These are phyloP conservation scores for Orychophragmus violaceus DNA, from an alignment of 345 rosid species.

Conservation along the genomic window DNA sequence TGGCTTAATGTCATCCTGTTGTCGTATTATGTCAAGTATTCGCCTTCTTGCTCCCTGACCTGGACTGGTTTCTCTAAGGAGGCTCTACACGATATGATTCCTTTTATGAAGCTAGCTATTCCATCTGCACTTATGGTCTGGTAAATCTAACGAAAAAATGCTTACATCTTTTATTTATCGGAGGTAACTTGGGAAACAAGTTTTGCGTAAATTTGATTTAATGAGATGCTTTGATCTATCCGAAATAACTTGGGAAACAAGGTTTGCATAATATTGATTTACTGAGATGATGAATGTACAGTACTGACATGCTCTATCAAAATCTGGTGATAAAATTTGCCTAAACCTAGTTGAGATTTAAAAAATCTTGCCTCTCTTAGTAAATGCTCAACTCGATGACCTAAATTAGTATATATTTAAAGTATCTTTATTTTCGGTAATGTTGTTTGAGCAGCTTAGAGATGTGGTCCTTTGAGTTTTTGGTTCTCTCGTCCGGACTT, in stretches of 20 bases:
- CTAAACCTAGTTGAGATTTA: not conserved
- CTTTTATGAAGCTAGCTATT: slow-evolving; percentile 33
- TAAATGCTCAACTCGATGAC: not conserved
- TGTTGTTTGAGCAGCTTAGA: slow-evolving; percentile 32
- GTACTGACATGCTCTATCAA: not conserved
- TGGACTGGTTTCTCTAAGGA: slow-evolving; percentile 39
- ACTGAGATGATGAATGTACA: not conserved
- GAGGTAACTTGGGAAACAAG: not conserved
- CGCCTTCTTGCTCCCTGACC: slow-evolving; percentile 33
- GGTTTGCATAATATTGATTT: too few species aligned
- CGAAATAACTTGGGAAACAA: too few species aligned
- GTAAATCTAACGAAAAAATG: slow-evolving; percentile 3
- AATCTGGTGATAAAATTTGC: not conserved
- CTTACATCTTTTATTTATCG: not conserved
- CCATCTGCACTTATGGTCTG: slow-evolving; percentile 47
- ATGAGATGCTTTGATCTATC: too few species aligned
- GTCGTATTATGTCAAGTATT: slow-evolving; percentile 25
- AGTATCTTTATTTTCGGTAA: not conserved
- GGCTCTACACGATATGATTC: slow-evolving; percentile 15
- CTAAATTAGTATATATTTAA: not conserved
- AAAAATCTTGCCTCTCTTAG: not conserved
- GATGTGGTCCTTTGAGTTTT: slow-evolving; percentile 40
- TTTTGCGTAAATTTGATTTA: not conserved
- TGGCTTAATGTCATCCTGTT: slow-evolving; percentile 29
- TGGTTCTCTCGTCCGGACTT: slow-evolving; percentile 39